Evolutionary conservation across 2,329 filamentous ascomycete species (phyloP).

Genomic region (Fusarium nelsonii): DNA sequence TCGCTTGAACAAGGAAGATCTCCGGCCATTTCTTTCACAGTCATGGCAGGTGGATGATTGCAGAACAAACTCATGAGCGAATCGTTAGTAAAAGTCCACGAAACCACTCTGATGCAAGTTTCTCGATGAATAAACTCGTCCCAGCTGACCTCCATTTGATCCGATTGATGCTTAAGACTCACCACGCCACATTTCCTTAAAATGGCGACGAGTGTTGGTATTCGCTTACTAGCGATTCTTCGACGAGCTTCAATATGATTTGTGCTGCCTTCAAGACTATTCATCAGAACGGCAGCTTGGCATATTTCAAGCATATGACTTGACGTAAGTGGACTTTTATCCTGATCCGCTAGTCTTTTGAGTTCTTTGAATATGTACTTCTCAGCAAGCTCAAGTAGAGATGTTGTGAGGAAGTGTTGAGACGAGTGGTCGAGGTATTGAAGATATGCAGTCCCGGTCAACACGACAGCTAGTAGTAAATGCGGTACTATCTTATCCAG

Average conservation of each 20-base stretch:
- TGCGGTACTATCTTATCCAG: constrained; percentile 18
- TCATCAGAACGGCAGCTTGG: constrained; percentile 29
- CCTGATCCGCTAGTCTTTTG: background rate
- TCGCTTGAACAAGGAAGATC: constrained; percentile 22
- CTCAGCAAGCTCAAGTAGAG: constrained; percentile 21
- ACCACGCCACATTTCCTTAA: constrained; percentile 17
- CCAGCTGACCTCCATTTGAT: background rate
- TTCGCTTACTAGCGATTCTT: constrained; percentile 8
- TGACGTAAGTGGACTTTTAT: constrained; percentile 2
- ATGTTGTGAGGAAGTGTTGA: background rate
- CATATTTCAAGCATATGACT: constrained; percentile 16
- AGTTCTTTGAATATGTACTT: constrained; percentile 31
- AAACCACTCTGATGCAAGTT: constrained; percentile 32
- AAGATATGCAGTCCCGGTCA: constrained; percentile 19
- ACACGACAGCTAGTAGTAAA: constrained; percentile 7
- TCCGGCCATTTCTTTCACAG: constrained; percentile 30
- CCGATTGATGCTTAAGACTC: background rate
- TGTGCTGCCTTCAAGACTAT: constrained; percentile 5
- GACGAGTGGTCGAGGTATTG: background rate
- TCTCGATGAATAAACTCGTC: constrained; percentile 20
- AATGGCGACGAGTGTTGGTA: constrained; percentile 13
- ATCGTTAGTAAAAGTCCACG: constrained; percentile 33
- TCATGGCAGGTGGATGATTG: constrained; percentile 26
- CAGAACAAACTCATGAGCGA: constrained; percentile 17
- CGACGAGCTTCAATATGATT: constrained; percentile 20